phyloP scores from a whole-genome alignment of 495 filamentous ascomycete species.

The Penicillium lividum region DNA sequence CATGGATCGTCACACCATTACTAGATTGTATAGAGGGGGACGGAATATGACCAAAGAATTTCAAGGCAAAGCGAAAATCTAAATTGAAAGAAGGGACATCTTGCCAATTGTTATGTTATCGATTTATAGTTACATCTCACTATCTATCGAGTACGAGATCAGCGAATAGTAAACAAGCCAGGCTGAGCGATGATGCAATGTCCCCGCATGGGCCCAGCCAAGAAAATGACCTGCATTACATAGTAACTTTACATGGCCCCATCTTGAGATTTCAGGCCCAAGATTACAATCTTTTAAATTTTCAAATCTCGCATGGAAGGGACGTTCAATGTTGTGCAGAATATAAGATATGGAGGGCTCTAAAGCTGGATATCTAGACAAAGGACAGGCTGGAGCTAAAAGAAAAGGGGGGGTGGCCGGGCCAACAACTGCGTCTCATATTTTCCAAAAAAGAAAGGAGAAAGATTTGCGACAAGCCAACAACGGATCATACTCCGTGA shows the following conservation, averaged over 20 bases:
- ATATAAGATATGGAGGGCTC: constrained; percentile 25
- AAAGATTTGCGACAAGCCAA: constrained; percentile 23
- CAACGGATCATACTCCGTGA: constrained; percentile 22
- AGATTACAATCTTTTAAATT: background rate
- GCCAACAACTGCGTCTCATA: constrained; percentile 23
- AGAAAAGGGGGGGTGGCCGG: constrained; percentile 8
- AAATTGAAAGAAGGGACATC: no score
- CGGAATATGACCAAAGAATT: no score
- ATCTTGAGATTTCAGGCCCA: background rate
- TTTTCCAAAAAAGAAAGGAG: constrained; percentile 24
- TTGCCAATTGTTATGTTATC: no score
- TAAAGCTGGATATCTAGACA: constrained; percentile 26
- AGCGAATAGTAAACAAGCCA: background rate
- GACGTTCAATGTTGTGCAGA: constrained; percentile 3
- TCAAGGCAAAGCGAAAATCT: no score
- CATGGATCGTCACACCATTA: no score
- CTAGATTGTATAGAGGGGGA: no score
- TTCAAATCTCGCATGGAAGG: background rate
- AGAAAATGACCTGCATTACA: constrained; percentile 25
- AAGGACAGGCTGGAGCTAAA: constrained; percentile 16
- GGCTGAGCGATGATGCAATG: constrained; percentile 13
- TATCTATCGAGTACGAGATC: background rate
- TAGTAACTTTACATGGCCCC: constrained; percentile 10
- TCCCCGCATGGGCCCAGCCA: constrained; percentile 28
- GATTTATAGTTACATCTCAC: no score